Evolutionary conservation across 75 land plant genomes (phyloP), one percentile per base, ranked within the genome.

Genomic region (Ceratopteris richardii): DNA sequence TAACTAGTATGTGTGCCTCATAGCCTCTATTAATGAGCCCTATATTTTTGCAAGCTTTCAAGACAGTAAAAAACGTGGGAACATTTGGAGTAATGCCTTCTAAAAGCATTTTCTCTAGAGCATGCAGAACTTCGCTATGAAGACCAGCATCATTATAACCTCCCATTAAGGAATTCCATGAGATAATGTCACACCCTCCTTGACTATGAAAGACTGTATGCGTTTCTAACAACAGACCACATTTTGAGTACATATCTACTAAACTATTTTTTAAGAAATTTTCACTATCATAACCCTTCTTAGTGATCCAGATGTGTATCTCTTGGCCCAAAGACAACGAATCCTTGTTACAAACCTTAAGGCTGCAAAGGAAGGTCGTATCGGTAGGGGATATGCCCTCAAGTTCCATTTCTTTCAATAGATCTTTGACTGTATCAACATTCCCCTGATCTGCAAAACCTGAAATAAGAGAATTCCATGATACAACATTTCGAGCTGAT

Each of bases 401-500:
- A 17, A 29, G 74, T 14, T 56, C 70, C 22, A n/a, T 46, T 46
- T n/a, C 17, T 18, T 46, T 46, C 50, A 46, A 82, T 27, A 57
- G 39, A 44, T 61, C 29, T 29, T 74, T 40, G 0, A 70, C 76
- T 33, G 71, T 73, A 42, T 77, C 21, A 46, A 74, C 76, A 58
- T 65, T 55, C 17, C 78, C 78, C 46, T 69, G 74, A 44, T 57
- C 57, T 47, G 75, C 81, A 72, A 71, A 82, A 0, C 54, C 68
- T 43, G 77, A 77, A 2, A 77, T 63, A 63, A 82, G 71, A 21
- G 76, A 66, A 66, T 75, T 75, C 85, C 85, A 82, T 0, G 78
- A 43, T 9, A 63, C 68, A 16, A 74, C 81, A 60, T 75, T 76
- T 69, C 33, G 66, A 50, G 58, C 85, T 25, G 11, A 17, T 69